Base-by-base conservation (phyloP, 2,329 filamentous ascomycete species). In the Alternaria sp. region DNA sequence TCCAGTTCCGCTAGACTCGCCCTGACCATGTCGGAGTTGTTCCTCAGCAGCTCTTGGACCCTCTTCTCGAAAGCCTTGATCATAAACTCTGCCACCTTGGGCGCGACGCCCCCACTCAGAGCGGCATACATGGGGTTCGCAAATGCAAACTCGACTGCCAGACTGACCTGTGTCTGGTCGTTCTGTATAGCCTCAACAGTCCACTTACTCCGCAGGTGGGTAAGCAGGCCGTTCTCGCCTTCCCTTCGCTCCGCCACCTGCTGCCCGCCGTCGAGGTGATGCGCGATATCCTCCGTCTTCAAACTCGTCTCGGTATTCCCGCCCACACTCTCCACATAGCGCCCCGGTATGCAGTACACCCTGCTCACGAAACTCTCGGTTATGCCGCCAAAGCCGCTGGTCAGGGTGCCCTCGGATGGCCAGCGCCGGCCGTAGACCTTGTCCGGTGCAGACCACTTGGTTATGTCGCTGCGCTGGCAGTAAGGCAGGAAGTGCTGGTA, bases 401-500 rank as follows among this genome's bases (percentile, higher is more conserved):
- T 91, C 12, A 99, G 84, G 74, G 91, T 90, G 14, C 93, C 96
- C 66, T 90, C 87, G 26, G 89, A 86, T 0, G 96, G 96, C 85
- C 88, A 92, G 46, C 80, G 82, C 45, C 84, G 84, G 26, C 82
- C 81, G 55, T 84, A 73, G 49, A 63, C 6, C 63, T 81, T 64
- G 74, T 87, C 84, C 9, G 87, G 84, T 12, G 78, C 58, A 7
- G 92, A 90, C 87, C 91, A 93, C 62, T 86, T 84, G 2, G 93
- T 97, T 44, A 98, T 93, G 64, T 85, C 87, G 41, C 92, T 94
- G 49, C 84, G 85, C 46, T 88, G 87, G 82, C 95, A 97, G 86
- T 96, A 97, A 11, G 96, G 96, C n/a, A 99, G 88, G 85, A 98
- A 99, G 69, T 84, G 79, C 41, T 87, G 84, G 87, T 99, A 99